These are phyloP conservation scores for Lentinula boryana DNA, from an alignment of 768 basidiomycete species.

Conservation along the genomic window DNA sequence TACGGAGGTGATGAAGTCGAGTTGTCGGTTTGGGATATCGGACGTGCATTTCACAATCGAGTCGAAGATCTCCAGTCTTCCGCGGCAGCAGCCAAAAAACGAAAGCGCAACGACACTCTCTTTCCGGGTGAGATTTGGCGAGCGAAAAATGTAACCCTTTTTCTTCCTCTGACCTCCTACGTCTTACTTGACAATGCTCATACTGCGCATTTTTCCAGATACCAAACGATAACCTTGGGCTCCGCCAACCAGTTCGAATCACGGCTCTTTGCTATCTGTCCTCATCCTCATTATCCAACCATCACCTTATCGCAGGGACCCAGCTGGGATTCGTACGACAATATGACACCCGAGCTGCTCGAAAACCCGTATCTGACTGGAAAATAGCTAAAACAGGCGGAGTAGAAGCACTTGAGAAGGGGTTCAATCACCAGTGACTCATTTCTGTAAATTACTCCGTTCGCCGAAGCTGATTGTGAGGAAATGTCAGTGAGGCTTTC, in stretches of 20 bases:
- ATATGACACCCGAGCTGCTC: constrained; percentile 71
- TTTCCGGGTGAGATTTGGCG: constrained; percentile 79
- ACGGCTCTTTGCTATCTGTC: constrained; percentile 59
- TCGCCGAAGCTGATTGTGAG: constrained; percentile 1
- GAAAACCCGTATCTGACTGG: constrained; percentile 67
- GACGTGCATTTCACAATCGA: constrained; percentile 40
- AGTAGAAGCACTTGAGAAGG: constrained; percentile 51
- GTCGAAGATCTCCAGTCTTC: constrained; percentile 12
- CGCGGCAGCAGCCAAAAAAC: constrained; percentile 35
- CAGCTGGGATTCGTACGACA: constrained; percentile 65
- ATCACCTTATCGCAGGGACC: constrained; percentile 64
- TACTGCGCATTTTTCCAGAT: constrained; percentile 30
- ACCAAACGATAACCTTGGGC: constrained; percentile 66
- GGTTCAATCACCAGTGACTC: constrained; percentile 59
- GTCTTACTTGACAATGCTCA: not conserved
- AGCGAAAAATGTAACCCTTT: constrained; percentile 62
- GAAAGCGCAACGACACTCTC: constrained; percentile 51
- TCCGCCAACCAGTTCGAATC: constrained; percentile 76
- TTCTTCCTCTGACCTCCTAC: not conserved
- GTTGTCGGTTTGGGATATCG: constrained; percentile 73
- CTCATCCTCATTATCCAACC: constrained; percentile 27
- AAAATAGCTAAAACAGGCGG: constrained; percentile 57
- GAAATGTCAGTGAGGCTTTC: constrained; percentile 53
- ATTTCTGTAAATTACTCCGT: not conserved
- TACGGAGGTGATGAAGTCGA: constrained; percentile 89